phyloP scores from a whole-genome alignment of 305 asterid species.

The Nicotiana rustica region DNA sequence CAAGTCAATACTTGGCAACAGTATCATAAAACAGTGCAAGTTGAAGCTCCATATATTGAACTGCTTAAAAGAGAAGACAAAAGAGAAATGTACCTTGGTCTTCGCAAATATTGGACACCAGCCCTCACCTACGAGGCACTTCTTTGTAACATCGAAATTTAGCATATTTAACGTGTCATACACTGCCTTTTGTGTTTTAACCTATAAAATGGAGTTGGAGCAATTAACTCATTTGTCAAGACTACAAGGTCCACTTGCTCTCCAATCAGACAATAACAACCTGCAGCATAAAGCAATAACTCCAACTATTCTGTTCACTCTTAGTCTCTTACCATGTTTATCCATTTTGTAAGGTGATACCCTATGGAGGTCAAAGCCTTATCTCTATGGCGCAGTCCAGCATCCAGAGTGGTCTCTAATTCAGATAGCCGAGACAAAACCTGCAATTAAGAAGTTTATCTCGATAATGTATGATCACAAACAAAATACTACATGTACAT shows the following conservation, averaged over 20 bases:
- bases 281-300: constrained; percentile 33
- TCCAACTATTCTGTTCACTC: constrained; percentile 27
- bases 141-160: constrained; percentile 96
- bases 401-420: constrained; percentile 88
- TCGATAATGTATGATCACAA: constrained; percentile 17
- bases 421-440: constrained; percentile 89
- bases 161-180: constrained; percentile 94
- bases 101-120: constrained; percentile 97
- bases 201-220: constrained; percentile 59
- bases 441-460: constrained; percentile 53
- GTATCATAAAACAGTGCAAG: constrained; percentile 36
- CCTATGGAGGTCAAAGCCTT: constrained; percentile 82
- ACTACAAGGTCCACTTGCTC: constrained; percentile 11
- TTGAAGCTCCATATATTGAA: constrained; percentile 33
- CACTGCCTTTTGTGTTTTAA: constrained; percentile 91
- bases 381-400: constrained; percentile 85
- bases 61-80: constrained; percentile 38
- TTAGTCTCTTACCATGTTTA: constrained; percentile 60
- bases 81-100: constrained; percentile 58
- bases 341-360: constrained; percentile 85
- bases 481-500: neutral
- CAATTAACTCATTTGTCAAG: constrained; percentile 8
- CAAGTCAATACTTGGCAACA: constrained; percentile 35
- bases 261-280: constrained; percentile 32
- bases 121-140: constrained; percentile 99